Evolutionary conservation across 306 rosid species (phyloP).

Genomic region (Castanea sativa): DNA sequence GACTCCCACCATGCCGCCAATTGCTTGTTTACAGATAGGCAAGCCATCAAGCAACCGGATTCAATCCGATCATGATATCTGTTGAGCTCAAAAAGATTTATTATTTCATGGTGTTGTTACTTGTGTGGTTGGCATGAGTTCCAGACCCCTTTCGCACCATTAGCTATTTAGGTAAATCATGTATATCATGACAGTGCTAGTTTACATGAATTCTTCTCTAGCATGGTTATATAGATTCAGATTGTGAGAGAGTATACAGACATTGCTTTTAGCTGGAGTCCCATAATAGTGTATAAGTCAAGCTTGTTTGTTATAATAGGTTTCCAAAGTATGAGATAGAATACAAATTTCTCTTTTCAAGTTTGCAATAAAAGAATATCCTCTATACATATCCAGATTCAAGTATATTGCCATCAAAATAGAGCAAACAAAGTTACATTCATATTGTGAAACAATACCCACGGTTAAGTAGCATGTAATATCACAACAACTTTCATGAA

Average conservation of each 20-base stretch:
- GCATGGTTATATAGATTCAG: constrained; percentile 25
- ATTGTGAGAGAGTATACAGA: constrained; percentile 32
- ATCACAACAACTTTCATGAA: neutral
- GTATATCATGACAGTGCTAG: constrained; percentile 42
- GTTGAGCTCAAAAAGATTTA: constrained; percentile 35
- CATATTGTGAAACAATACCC: neutral
- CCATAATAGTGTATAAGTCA: constrained; percentile 28
- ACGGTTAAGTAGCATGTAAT: neutral
- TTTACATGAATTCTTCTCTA: constrained; percentile 39
- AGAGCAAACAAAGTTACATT: neutral
- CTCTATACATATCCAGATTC: constrained; percentile 11
- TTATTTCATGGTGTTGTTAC: constrained; percentile 32
- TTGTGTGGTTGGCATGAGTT: constrained; percentile 54
- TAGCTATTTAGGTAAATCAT: constrained; percentile 40
- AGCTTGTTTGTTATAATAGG: constrained; percentile 33
- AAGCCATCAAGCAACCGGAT: constrained; percentile 76
- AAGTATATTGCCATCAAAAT: neutral
- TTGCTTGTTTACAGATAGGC: constrained; percentile 73
- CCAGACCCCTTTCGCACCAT: constrained; percentile 53
- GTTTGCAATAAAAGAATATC: constrained; percentile 25
- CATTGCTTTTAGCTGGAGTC: constrained; percentile 41
- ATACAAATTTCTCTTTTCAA: constrained; percentile 27
- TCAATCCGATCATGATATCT: constrained; percentile 66
- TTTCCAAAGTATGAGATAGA: constrained; percentile 28
- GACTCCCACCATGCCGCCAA: constrained; percentile 85